These are phyloP conservation scores for Oemleria cerasiformis DNA, from an alignment of 306 rosid genomes.

Conservation along the genomic window DNA sequence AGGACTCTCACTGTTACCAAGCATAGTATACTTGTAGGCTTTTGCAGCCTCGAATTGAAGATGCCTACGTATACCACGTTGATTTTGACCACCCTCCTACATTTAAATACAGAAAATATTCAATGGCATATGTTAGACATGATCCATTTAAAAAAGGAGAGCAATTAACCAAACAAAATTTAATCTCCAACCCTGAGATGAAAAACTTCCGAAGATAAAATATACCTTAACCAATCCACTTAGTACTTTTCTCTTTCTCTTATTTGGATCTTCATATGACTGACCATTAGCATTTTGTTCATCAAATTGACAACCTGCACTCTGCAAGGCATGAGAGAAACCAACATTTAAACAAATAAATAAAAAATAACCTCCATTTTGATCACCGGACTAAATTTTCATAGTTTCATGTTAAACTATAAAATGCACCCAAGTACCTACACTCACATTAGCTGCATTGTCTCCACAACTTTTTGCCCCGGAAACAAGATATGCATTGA, in stretches of 20 bases:
- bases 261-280: constrained; percentile 9
- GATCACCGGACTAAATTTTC: neutral
- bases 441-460: constrained; percentile 16
- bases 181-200: constrained; percentile 1
- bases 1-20: neutral
- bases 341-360: neutral
- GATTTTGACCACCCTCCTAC: constrained; percentile 15
- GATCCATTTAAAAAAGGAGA: neutral
- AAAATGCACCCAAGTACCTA: neutral
- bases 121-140: constrained; percentile 2
- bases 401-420: neutral
- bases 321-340: constrained; percentile 8
- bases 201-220: neutral
- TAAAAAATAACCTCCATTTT: neutral
- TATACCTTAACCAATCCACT: neutral
- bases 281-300: neutral
- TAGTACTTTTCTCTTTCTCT: neutral
- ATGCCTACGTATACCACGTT: constrained; percentile 24
- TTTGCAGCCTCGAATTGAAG: constrained; percentile 28
- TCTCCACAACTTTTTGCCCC: constrained; percentile 7
- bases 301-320: neutral
- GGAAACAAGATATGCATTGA: constrained; percentile 7
- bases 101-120: constrained; percentile 4
- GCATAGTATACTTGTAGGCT: neutral
- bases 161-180: neutral